Evolutionary conservation across 2,329 filamentous ascomycete genomes (phyloP), one percentile per base, ranked within the genome.

Genomic region (Dactylonectria macrodidyma): DNA sequence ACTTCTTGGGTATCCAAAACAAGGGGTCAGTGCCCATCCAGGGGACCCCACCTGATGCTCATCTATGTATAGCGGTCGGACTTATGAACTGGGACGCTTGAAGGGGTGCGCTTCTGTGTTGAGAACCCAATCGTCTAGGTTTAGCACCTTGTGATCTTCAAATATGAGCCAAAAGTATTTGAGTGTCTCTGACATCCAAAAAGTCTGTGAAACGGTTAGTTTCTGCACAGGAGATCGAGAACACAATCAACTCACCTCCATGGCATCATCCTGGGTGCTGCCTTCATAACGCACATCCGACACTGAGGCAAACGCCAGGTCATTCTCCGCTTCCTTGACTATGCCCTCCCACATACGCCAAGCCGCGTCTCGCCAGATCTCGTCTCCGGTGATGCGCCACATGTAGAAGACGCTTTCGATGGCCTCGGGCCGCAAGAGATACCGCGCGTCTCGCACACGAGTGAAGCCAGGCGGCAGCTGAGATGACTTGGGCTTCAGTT

Each of bases 81-180:
- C 59, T 70, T 58, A 59, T 46, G 63, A 66, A 70, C 62, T 75
- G 46, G 80, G 80, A 12, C 81, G 76, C 69, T 72, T 81, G 19
- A 88, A 71, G 0, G 87, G 86, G 73, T 89, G 87, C 24, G 86
- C 87, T 75, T 89, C 87, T 5, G 87, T 89, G 77, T 89, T 89
- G 54, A 91, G 81, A 60, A 94, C 91, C 83, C 88, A 94, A 8
- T 93, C 87, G 78, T 95, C 92, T 75, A 95, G 80, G 79, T 87
- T 92, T 34, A 93, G 83, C 24, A 90, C 76, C 12, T 86, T 83
- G 3, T 90, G 87, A 61, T 92, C 88, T 54, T 88, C 89, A 72
- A 93, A 95, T 19, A 93, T 87, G 64, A 94, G 81, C 73, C 92
- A 95, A 68, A 94, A 94, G 75, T 94, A 94, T 80, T 94, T 95